Conservation (phyloP, 352 stramenopile genomes). For the Phytopythium boreale region DNA sequence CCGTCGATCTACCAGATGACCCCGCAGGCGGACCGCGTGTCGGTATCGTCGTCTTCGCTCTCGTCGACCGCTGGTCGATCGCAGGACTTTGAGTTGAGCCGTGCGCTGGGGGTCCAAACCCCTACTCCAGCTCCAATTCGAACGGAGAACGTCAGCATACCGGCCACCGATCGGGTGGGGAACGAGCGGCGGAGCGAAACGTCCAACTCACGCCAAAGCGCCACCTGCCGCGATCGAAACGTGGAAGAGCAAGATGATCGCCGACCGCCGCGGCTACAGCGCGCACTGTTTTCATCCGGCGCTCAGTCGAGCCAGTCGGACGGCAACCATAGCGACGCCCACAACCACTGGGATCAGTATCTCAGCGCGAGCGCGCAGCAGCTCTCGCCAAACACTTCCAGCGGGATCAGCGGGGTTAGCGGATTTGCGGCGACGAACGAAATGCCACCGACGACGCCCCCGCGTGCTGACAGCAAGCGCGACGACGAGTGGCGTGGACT, state of each 20-base stretch:
- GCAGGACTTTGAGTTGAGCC: conserved; percentile 55
- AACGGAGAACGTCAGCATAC: background rate
- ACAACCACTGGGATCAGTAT: conserved; percentile 8
- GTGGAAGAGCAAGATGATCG: background rate
- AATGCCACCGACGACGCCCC: background rate
- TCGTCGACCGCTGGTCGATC: conserved; percentile 12
- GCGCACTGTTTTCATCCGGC: conserved; percentile 13
- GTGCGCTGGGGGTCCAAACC: conserved; percentile 41
- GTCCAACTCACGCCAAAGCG: background rate
- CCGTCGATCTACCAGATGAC: conserved; percentile 14
- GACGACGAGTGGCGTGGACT: conserved; percentile 40
- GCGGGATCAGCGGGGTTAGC: conserved; percentile 9
- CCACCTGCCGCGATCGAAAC: background rate
- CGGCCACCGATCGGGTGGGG: background rate
- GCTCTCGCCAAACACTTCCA: conserved; percentile 10
- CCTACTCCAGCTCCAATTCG: background rate
- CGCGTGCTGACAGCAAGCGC: conserved; percentile 1
- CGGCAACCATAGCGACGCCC: background rate
- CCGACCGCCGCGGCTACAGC: conserved; percentile 1
- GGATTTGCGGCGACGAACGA: conserved; percentile 12
- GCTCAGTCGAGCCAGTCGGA: background rate
- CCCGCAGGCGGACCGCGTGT: conserved; percentile 14
- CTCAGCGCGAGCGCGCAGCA: conserved; percentile 7
- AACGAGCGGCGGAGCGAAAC: background rate
- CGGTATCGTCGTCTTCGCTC: conserved; percentile 21